Evolutionary conservation across 306 rosid genomes (phyloP).

Genomic region (Cucurbita moschata): DNA sequence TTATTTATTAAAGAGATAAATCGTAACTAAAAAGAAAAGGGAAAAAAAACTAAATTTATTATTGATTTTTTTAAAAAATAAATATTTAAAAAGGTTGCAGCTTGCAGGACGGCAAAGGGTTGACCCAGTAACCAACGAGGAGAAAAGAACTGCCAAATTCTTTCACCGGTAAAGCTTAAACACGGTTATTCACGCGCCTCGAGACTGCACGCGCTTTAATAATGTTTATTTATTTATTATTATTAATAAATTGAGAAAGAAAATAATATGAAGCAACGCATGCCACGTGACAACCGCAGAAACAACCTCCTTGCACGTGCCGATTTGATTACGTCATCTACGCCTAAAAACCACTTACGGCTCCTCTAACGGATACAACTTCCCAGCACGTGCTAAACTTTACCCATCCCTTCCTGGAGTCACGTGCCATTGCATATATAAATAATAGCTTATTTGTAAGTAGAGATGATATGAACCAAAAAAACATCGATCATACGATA

Average conservation of each 20-base stretch:
- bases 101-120: not conserved
- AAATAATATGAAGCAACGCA: not conserved
- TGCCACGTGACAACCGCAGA: not conserved
- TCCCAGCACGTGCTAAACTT: not conserved
- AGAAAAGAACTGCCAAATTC: not conserved
- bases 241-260: not conserved
- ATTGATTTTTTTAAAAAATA: no score
- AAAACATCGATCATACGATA: no score
- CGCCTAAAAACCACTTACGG: not conserved
- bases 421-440: not conserved
- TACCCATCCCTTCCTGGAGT: not conserved
- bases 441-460: no score
- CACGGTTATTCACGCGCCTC: not conserved
- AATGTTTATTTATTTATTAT: not conserved
- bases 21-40: no score
- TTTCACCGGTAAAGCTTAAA: not conserved
- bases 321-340: not conserved
- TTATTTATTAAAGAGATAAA: no score
- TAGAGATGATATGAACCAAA: no score
- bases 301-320: not conserved
- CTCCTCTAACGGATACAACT: no score
- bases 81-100: no score
- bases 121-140: not conserved
- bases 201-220: not conserved
- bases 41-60: no score